Evolutionary conservation across 2,329 filamentous ascomycete genomes (phyloP).

Genomic region (Fusarium armeniacum): DNA sequence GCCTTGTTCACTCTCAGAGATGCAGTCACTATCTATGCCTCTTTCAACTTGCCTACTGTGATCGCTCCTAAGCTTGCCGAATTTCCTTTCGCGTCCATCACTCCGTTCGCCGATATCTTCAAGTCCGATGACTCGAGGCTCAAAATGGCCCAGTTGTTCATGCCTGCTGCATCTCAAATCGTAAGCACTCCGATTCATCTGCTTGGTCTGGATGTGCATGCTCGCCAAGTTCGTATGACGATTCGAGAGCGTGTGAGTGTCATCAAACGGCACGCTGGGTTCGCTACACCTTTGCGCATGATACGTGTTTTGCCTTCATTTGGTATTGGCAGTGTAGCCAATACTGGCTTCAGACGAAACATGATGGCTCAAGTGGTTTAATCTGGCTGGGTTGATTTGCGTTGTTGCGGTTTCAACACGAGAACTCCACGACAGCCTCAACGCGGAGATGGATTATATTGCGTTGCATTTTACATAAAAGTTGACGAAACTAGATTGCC

Average conservation of each 20-base stretch:
- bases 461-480: conserved; percentile 4
- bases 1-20: conserved; percentile 43
- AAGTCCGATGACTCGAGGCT: conserved; percentile 44
- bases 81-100: conserved; percentile 35
- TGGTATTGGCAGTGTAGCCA: conserved; percentile 46
- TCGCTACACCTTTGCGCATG: conserved; percentile 47
- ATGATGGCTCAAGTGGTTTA: conserved; percentile 38
- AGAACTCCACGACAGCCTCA: conserved; percentile 35
- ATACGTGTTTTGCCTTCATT: conserved; percentile 43
- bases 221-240: conserved; percentile 33
- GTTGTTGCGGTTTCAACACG: conserved; percentile 36
- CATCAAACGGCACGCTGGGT: conserved; percentile 26
- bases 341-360: conserved; percentile 44
- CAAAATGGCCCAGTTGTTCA: conserved; percentile 45
- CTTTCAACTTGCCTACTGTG: conserved; percentile 46
- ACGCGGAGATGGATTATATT: conserved; percentile 24
- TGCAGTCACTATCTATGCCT: conserved; percentile 47
- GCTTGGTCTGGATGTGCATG: conserved; percentile 43
- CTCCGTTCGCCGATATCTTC: conserved; percentile 39
- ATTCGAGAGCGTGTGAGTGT: conserved; percentile 39
- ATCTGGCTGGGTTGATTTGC: neutral
- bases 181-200: conserved; percentile 48
- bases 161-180: conserved; percentile 44
- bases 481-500: neutral
- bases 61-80: conserved; percentile 46